A percentile compares a stretch with the other conserved stretches of the same genome.
These are phyloP conservation scores for Tricholoma flavovirens DNA, from an alignment of 768 basidiomycete genomes.

Conservation along the genomic window DNA sequence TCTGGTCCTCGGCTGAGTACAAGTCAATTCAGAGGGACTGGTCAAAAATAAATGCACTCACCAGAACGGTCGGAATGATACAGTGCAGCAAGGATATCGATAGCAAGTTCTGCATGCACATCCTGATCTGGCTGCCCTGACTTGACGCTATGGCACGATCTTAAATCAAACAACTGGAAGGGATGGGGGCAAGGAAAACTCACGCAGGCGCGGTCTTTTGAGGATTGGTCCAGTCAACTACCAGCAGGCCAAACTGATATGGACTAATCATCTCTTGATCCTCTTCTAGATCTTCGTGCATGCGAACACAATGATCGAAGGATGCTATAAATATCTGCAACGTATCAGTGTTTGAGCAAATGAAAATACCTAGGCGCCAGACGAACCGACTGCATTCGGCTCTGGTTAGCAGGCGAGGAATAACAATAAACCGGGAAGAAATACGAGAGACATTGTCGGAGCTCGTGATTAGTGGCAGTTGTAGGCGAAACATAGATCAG, in stretches of 20 bases:
- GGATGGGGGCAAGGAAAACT: slow-evolving; percentile 10
- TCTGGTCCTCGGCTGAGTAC: slow-evolving; percentile 52
- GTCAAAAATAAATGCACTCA: slow-evolving; percentile 13
- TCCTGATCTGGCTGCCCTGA: slow-evolving; percentile 15
- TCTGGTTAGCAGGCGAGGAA: slow-evolving; percentile 76
- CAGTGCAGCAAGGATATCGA: slow-evolving; percentile 45
- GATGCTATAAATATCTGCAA: slow-evolving; percentile 65
- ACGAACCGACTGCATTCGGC: slow-evolving; percentile 46
- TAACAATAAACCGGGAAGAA: slow-evolving; percentile 96
- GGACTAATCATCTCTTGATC: slow-evolving; percentile 70
- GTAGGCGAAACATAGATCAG: slow-evolving; percentile 79
- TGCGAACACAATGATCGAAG: slow-evolving; percentile 52
- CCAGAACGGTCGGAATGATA: slow-evolving; percentile 45
- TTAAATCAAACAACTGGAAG: background rate
- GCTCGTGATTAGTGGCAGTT: slow-evolving; percentile 75
- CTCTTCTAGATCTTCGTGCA: slow-evolving; percentile 62
- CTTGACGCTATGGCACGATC: slow-evolving; percentile 3
- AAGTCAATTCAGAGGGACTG: background rate
- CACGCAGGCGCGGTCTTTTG: slow-evolving; percentile 53
- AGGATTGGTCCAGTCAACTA: slow-evolving; percentile 88
- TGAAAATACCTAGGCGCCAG: background rate
- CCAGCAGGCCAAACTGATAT: slow-evolving; percentile 68
- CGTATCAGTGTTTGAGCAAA: background rate
- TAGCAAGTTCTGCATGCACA: slow-evolving; percentile 54
- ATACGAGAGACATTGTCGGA: slow-evolving; percentile 90